Evolutionary conservation across 2,329 filamentous ascomycete genomes (phyloP).

Genomic region (Colletotrichum gigasporum): DNA sequence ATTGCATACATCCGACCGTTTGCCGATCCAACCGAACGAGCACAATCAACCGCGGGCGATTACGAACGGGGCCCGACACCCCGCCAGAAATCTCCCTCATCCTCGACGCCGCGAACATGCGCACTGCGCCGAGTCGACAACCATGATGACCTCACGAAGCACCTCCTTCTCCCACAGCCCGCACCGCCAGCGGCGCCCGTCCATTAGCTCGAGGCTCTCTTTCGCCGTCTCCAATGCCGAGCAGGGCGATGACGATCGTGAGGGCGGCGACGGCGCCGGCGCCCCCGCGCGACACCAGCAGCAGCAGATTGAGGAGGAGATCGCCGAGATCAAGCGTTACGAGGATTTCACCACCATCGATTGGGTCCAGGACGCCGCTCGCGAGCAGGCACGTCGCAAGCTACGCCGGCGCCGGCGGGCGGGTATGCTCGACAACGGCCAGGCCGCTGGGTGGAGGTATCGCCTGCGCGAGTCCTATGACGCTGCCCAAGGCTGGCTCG

Average conservation of each 20-base stretch:
- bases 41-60: neutral
- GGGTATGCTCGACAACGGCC: constrained; percentile 76
- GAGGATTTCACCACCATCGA: constrained; percentile 99
- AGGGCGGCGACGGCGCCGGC: constrained; percentile 24
- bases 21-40: neutral
- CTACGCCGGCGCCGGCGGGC: constrained; percentile 77
- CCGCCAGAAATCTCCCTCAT: neutral
- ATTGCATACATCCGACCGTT: neutral
- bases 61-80: neutral
- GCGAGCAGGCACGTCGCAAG: constrained; percentile 85
- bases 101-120: constrained; percentile 47
- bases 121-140: constrained; percentile 42
- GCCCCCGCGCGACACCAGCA: constrained; percentile 46
- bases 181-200: constrained; percentile 55
- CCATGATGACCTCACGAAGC: constrained; percentile 64
- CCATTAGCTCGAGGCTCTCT: constrained; percentile 72
- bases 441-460: constrained; percentile 76
- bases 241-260: constrained; percentile 64
- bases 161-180: constrained; percentile 59
- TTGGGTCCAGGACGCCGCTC: constrained; percentile 97
- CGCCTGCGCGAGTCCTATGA: constrained; percentile 89
- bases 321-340: constrained; percentile 97
- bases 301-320: constrained; percentile 88
- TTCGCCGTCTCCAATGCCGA: constrained; percentile 74
- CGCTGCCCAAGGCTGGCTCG: constrained; percentile 97